Evolutionary conservation across 805 yeast species (phyloP).

Genomic region (Priceomyces fermenticarens): DNA sequence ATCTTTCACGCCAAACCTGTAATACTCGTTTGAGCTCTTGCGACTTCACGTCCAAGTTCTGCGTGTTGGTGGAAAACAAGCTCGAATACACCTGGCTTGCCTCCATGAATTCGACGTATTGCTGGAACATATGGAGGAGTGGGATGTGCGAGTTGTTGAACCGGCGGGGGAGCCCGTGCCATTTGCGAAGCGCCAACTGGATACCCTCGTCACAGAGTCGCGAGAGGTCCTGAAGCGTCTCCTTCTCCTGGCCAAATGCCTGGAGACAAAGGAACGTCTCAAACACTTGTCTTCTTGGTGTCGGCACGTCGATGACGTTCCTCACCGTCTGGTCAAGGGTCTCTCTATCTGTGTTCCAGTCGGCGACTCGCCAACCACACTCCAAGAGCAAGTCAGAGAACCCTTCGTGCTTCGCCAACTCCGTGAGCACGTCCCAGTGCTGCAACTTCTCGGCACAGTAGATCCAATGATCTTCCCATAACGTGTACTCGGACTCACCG

Average conservation of each 20-base stretch:
- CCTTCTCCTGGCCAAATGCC: slow-evolving; percentile 88
- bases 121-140: slow-evolving; percentile 90
- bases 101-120: slow-evolving; percentile 95
- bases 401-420: slow-evolving; percentile 95
- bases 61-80: slow-evolving; percentile 84
- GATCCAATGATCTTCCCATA: slow-evolving; percentile 99
- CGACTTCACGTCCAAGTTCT: slow-evolving; percentile 85
- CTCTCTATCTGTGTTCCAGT: slow-evolving; percentile 94
- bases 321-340: slow-evolving; percentile 92
- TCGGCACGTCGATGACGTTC: slow-evolving; percentile 97
- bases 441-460: slow-evolving; percentile 94
- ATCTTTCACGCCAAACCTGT: slow-evolving; percentile 96
- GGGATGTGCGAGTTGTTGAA: slow-evolving; percentile 84
- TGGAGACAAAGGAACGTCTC: slow-evolving; percentile 92
- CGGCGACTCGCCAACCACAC: slow-evolving; percentile 99
- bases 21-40: slow-evolving; percentile 92
- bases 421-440: slow-evolving; percentile 97
- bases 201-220: slow-evolving; percentile 94
- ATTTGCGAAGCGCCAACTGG: slow-evolving; percentile 83
- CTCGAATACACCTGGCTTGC: slow-evolving; percentile 92
- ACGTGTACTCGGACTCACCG: slow-evolving; percentile 88
- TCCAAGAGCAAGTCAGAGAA: slow-evolving; percentile 92
- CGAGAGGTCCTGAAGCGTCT: slow-evolving; percentile 79
- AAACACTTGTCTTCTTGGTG: slow-evolving; percentile 93
- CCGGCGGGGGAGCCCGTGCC: slow-evolving; percentile 85